Base-by-base conservation (phyloP, 2,329 filamentous ascomycete species). In the Aureobasidium leucospermi region DNA sequence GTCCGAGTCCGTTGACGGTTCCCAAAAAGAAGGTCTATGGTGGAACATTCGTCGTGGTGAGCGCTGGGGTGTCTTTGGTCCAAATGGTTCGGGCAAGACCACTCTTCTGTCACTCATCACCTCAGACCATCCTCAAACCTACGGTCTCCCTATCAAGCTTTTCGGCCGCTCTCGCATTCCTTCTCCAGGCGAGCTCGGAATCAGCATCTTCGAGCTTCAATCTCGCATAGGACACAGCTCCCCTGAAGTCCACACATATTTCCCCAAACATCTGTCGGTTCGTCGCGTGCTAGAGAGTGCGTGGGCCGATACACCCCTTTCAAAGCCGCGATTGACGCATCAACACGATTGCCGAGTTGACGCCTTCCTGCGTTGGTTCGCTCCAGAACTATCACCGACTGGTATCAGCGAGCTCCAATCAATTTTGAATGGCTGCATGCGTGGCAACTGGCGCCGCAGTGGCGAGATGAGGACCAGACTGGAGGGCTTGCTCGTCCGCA, bases 91-190 rank as follows among this genome's bases (percentile, higher is more conserved):
- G 0, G 94, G 94, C 16, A 99, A 99, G 77, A 99, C 94, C 0
- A 99, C 94, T 0, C 81, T 99, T 41, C 82, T 97, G 31, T 94
- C 91, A 5, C 80, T 99, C 6, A 88, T 99, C 61, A 95, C 90
- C 61, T 97, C 93, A 1, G 94, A 99, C 68, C 94, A 99, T 67
- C 94, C 94, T 0, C 93, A 97, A 72, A 86, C 92, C 0, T 99
- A 97, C 71, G 90, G 89, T 0, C 83, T 92, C 28, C 92, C 93
- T 0, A 87, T 99, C 62, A 87, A 84, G 65, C 79, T 96, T 13
- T 97, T 99, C 70, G 90, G 91, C 0, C 85, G 85, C 23, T 87
- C 87, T 58, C 84, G 94, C 19, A 79, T 96, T 0, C 91, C 93
- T 0, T 83, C 88, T 59, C 81, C 83, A 0, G 88, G 87, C 0